Base-by-base conservation (phyloP, 2,329 filamentous ascomycete species). In the Hymenoscyphus occultus region DNA sequence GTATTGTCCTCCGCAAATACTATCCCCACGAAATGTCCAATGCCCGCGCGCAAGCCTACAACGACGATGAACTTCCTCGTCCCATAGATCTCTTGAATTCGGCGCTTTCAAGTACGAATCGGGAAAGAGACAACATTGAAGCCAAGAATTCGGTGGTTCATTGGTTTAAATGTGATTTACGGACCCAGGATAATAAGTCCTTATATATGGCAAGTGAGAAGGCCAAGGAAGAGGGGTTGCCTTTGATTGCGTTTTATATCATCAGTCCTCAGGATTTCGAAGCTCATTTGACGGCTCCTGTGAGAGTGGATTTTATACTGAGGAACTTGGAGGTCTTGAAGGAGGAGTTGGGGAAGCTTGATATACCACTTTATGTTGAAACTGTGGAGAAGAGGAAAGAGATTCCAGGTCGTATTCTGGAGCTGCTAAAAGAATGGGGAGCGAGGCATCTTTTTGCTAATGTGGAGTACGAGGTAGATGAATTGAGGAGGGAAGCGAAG, bases 401-500 rank as follows among this genome's bases (percentile, higher is more conserved):
- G 0, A 81, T 95, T 0, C 84, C 88, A 0, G 76, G 75, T 1
- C 81, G 87, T 3, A 80, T 97, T 10, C 71, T 90, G 1, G 83
- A 88, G 61, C 78, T 93, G 51, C 85, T 90, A 75, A 79, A 85
- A 39, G 79, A 86, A 67, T 97, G 92, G 92, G 85, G 85, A 0
- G 89, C 86, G 0, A 88, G 82, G 59, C 90, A 95, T 72, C 69
- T 97, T 2, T 96, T 87, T 72, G 87, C 90, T 59, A 97, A 96
- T 74, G 86, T 93, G 64, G 93, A 97, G 75, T 97, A 96, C 72
- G 93, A 97, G 76, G 92, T 96, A 0, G 93, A 97, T 74, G 93
- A 97, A 78, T 78, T 97, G 65, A 82, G 93, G 56, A 83, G 93
- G 5, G 93, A 97, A 72, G 86, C 87, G 0, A 81, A 80, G 35